Conservation (phyloP, 139 green algal species). For the Chlorella sp. region DNA sequence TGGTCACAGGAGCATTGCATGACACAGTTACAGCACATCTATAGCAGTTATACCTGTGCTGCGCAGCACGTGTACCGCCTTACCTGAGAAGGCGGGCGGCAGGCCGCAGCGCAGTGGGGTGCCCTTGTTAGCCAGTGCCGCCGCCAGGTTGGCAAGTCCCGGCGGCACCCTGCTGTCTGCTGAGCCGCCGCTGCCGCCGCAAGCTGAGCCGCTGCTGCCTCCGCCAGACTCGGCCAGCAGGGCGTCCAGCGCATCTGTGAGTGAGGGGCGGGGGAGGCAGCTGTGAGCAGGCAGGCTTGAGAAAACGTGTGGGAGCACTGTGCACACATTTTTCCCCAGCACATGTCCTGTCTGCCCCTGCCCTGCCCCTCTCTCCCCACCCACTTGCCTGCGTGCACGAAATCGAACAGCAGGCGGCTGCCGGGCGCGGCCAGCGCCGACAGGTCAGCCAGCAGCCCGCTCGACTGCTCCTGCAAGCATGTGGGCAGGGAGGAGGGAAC, state of each 20-base stretch:
- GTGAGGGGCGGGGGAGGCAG: background rate
- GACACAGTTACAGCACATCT: background rate
- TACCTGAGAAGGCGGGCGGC: background rate
- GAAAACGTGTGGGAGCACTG: too few species aligned
- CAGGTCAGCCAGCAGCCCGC: slow-evolving; percentile 8
- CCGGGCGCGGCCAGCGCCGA: slow-evolving; percentile 23
- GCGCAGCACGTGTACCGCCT: background rate
- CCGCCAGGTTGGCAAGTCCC: slow-evolving; percentile 22
- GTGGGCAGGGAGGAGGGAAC: background rate
- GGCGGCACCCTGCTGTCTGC: background rate
- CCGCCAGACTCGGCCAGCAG: too few species aligned
- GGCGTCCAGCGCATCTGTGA: background rate
- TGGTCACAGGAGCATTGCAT: background rate
- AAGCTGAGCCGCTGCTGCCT: too few species aligned
- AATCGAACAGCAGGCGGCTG: slow-evolving; percentile 29
- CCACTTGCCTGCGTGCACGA: slow-evolving; percentile 7
- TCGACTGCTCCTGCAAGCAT: background rate
- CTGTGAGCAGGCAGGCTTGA: background rate
- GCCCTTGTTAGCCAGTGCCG: slow-evolving; percentile 27
- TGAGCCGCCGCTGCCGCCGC: too few species aligned
- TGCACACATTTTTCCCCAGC: background rate
- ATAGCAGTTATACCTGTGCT: background rate
- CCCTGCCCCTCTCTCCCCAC: background rate
- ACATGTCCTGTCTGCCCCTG: background rate
- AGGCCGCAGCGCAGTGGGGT: slow-evolving; percentile 11